Base-by-base conservation (phyloP, 2,329 filamentous ascomycete genomes). In the Massarina eburnea region DNA sequence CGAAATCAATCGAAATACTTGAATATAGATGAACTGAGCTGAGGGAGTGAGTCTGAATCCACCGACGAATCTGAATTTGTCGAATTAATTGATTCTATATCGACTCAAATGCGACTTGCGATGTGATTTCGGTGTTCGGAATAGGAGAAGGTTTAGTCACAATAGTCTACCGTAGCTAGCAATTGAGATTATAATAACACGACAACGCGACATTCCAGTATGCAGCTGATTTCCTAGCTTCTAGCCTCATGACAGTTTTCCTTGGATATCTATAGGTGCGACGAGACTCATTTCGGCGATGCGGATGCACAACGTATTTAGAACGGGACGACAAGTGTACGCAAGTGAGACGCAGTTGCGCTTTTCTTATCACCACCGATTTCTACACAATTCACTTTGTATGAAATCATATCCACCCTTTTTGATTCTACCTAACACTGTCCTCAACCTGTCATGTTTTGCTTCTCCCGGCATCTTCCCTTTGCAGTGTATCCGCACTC, bases 221-320 rank as follows among this genome's bases (percentile, higher is more conserved):
- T 41, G 45, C 45, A 36, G 45, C 40, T 48, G 40, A 44, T 44
- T 7, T 22, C 12, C 3, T 12, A 20, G 30, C 30, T 12, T 40
- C 29, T 29, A 34, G 38, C 39, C 40, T 26, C 33, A 19, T 3
- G 18, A 24, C 8, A 32, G 9, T 2, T 9, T 19, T 26, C 27
- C 22, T 24, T 19, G 41, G 34, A 19, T 12, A 32, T 21, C 21
- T 37, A 36, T 30, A 22, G 15, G 2, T 24, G 24, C 38, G 32
- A 37, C 32, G 21, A 32, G 22, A 17, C 14, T 42, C 44, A 46
- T 46, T 38, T 41, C 39, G 36, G 40, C 14, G 35, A 37, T 15
- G 42, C 27, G 44, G 37, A 24, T 38, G 14, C 12, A 15, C 15
- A 18, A 8, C 8, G 9, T 17, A 19, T 32, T 32, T n/a, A 41